Evolutionary conservation across 73 alveolate genomes (phyloP).

Genomic region (Stentor roeselii): DNA sequence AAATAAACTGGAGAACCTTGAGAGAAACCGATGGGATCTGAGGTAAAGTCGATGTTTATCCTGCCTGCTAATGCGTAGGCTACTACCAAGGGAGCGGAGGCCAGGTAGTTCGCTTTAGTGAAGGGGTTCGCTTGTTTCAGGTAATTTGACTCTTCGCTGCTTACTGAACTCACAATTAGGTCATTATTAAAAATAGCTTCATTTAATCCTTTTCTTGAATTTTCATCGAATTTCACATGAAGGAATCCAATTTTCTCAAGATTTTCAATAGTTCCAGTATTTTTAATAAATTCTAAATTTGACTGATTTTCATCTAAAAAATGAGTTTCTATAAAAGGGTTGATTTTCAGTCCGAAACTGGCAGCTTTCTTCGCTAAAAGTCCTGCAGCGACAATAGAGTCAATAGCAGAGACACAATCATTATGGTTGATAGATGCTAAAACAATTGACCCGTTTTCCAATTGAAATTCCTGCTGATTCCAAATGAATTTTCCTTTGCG

Average conservation of each 20-base stretch:
- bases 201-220: conserved; percentile 91
- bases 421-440: conserved; percentile 92
- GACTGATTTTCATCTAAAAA: conserved; percentile 87
- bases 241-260: conserved; percentile 78
- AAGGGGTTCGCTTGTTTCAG: conserved; percentile 92
- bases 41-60: conserved; percentile 81
- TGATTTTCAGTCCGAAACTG: conserved; percentile 70
- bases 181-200: conserved; percentile 71
- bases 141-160: conserved; percentile 87
- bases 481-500: conserved; percentile 43
- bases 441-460: conserved; percentile 85
- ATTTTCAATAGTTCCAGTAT: conserved; percentile 55
- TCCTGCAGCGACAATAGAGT: conserved; percentile 92
- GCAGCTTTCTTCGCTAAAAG: conserved; percentile 87
- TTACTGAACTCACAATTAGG: conserved; percentile 83
- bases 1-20: conserved; percentile 82
- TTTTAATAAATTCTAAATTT: conserved; percentile 66
- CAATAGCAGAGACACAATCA: conserved; percentile 89
- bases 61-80: conserved; percentile 86
- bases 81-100: conserved; percentile 90
- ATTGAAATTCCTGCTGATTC: conserved; percentile 62
- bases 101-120: conserved; percentile 90
- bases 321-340: conserved; percentile 82
- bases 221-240: conserved; percentile 89
- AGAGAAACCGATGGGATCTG: conserved; percentile 80